Evolutionary conservation across 805 yeast genomes (phyloP), one percentile per base, ranked within the genome.

Genomic region (Suhomyces xylopsoci): DNA sequence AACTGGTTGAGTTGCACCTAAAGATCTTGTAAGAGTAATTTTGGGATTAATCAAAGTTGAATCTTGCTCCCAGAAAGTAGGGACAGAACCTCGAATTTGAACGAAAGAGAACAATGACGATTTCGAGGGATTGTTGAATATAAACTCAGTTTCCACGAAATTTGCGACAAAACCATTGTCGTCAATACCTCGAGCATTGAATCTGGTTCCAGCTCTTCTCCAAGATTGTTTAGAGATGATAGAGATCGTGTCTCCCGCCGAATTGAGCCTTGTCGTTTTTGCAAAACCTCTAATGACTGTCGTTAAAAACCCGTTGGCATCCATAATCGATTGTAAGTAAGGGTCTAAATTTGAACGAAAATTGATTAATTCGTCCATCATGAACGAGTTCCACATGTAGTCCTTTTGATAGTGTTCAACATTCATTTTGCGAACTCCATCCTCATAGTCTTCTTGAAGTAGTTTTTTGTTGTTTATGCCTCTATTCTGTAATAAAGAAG

Each of bases 21-120:
- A 70, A 1, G 97, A 88, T 61, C 99, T 79, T 0, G 97, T 91
- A 10, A 94, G 79, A 42, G 87, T 87, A 48, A 93, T 91, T 64
- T 92, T 94, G 20, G 97, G 96, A 56, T 89, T 85, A n/a, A 94
- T 81, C 55, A 93, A 72, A 3, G 96, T 88, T 1, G 96, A 84
- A 62, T 92, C 97, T 69, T 94, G 99, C 67, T 94, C 99, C 99
- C 99, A 94, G 63, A 94, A 94, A 1, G 93, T 79, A 0, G 99
- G 99, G 3, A 94, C 92, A 17, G 96, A 87, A 9, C 99, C 99
- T 66, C 99, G 79, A n/a, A 94, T 83, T 68, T 92, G 96, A 0
- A 87, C 81, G 67, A 85, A 92, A 1, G 97, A 83, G 65, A 82
- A 91, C 6, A 76, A 81, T 72, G 69, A 81, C 71, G 62, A 61